Percentiles rank a stretch among this genome's conserved stretches.
Conservation (phyloP, 2,329 filamentous ascomycete species). For the Botrytis squamosa region DNA sequence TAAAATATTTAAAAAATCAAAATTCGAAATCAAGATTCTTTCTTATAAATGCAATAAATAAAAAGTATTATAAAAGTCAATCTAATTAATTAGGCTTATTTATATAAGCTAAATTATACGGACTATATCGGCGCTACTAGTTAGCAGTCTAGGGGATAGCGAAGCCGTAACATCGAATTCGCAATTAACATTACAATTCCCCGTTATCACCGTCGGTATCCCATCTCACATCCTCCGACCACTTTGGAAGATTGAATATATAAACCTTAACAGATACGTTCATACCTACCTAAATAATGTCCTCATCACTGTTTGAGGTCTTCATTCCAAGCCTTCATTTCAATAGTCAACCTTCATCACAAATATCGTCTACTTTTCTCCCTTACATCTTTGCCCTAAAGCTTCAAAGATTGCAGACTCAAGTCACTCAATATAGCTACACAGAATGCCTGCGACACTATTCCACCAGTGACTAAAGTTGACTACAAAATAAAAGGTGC, state of each 20-base stretch:
- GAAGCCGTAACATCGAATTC: background rate
- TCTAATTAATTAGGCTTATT: too few relatives aligned
- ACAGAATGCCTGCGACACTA: slow-evolving; percentile 34
- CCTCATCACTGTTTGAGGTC: background rate
- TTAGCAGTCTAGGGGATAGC: too few relatives aligned
- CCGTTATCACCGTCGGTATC: background rate
- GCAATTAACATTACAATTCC: background rate
- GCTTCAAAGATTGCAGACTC: background rate
- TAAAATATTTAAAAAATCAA: too few relatives aligned
- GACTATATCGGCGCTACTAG: too few relatives aligned
- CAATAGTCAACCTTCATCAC: background rate
- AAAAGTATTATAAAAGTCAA: too few relatives aligned
- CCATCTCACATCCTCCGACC: background rate
- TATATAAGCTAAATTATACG: too few relatives aligned
- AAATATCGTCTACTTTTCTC: background rate
- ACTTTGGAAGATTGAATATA: background rate
- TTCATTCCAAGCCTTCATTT: background rate
- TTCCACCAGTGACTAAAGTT: slow-evolving; percentile 38
- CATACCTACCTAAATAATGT: background rate
- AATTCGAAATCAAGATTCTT: too few relatives aligned
- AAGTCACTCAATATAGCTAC: slow-evolving; percentile 23
- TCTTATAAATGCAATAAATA: too few relatives aligned
- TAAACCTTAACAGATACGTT: background rate
- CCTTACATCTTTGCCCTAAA: background rate
- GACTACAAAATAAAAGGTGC: slow-evolving; percentile 36